A percentile compares a stretch with the other conserved stretches of the same genome.
These are phyloP conservation scores for Bisporella sp. DNA, from an alignment of 2,329 filamentous ascomycete genomes.

Conservation along the genomic window DNA sequence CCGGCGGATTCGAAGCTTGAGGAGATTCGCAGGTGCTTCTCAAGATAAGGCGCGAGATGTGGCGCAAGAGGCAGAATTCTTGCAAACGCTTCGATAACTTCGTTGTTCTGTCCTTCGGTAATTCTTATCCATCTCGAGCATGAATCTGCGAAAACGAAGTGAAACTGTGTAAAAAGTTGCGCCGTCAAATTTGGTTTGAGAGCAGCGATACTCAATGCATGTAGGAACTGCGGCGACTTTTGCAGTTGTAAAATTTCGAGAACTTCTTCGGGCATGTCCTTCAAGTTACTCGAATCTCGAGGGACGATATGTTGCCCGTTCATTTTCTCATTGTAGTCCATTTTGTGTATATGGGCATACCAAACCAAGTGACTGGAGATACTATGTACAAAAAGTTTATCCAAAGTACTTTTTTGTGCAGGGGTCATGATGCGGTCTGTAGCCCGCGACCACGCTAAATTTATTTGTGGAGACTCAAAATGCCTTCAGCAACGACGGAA, in stretches of 20 bases:
- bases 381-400: conserved; percentile 3
- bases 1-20: conserved; percentile 11
- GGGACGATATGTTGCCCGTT: conserved; percentile 48
- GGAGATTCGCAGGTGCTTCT: conserved; percentile 33
- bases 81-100: conserved; percentile 65
- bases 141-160: conserved; percentile 71
- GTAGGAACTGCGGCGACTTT: conserved; percentile 59
- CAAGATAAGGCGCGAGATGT: conserved; percentile 67
- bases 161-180: conserved; percentile 66
- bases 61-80: conserved; percentile 77
- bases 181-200: conserved; percentile 66
- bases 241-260: conserved; percentile 58
- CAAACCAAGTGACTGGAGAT: neutral
- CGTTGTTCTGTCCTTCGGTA: conserved; percentile 15
- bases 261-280: conserved; percentile 63
- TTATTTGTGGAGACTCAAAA: conserved; percentile 8
- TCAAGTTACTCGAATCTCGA: conserved; percentile 44
- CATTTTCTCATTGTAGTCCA: conserved; percentile 43
- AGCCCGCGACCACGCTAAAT: conserved; percentile 9
- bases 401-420: conserved; percentile 8
- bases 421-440: neutral
- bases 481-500: conserved; percentile 5
- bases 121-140: conserved; percentile 68
- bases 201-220: conserved; percentile 62
- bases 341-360: conserved; percentile 26